Evolutionary conservation across 2,329 filamentous ascomycete species (phyloP).

Genomic region (Fusarium multiceps): DNA sequence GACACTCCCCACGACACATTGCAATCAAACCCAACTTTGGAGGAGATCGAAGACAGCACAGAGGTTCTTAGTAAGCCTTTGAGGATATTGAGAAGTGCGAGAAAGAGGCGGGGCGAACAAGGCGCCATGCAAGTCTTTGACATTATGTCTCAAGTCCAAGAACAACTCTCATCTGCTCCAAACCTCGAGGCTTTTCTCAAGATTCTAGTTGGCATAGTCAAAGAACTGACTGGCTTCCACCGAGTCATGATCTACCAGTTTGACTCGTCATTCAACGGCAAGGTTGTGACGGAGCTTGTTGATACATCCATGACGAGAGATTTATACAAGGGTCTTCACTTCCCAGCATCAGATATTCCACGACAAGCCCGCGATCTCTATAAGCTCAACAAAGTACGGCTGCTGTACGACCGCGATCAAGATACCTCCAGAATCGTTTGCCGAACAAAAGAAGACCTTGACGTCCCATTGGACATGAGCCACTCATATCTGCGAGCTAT

Average conservation of each 20-base stretch:
- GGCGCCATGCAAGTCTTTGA: conserved; percentile 91
- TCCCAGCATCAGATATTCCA: conserved; percentile 88
- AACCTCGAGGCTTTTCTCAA: conserved; percentile 81
- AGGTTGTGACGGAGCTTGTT: conserved; percentile 87
- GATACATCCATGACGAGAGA: conserved; percentile 83
- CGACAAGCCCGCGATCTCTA: conserved; percentile 90
- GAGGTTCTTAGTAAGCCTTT: conserved; percentile 79
- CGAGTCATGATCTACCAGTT: conserved; percentile 96
- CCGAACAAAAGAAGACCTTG: conserved; percentile 77
- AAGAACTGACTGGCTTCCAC: conserved; percentile 90
- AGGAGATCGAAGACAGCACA: conserved; percentile 81
- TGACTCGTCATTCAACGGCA: conserved; percentile 82
- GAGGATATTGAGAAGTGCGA: conserved; percentile 78
- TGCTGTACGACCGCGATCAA: conserved; percentile 86
- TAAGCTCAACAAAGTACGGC: conserved; percentile 87
- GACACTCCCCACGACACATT: conserved; percentile 79
- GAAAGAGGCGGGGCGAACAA: conserved; percentile 80
- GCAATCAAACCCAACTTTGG: conserved; percentile 74
- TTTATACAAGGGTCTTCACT: conserved; percentile 87
- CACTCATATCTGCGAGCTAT: conserved; percentile 88
- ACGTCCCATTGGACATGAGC: conserved; percentile 82
- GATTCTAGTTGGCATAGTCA: conserved; percentile 84
- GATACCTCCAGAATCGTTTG: conserved; percentile 85
- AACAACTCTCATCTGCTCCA: conserved; percentile 80
- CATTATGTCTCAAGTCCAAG: conserved; percentile 91